Conservation (phyloP, 2,329 filamentous ascomycete species). For the Alternaria viburni region DNA sequence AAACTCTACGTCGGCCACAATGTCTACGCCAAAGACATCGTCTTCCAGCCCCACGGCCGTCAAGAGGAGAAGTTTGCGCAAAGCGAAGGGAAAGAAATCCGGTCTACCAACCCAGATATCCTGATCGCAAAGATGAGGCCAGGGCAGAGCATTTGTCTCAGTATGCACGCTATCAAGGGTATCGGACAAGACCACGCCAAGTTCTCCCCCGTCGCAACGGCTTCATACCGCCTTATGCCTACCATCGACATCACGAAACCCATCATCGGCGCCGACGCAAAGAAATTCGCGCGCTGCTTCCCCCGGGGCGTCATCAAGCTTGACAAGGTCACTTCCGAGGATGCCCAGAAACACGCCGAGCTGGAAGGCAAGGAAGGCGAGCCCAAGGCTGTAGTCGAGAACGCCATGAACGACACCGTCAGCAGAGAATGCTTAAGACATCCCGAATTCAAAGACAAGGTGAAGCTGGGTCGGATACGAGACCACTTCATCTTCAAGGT, state of each 20-base stretch:
- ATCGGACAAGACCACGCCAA: slow-evolving; percentile 94
- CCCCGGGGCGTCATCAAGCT: slow-evolving; percentile 84
- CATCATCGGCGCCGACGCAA: slow-evolving; percentile 84
- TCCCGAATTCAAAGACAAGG: slow-evolving; percentile 91
- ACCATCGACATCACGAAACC: slow-evolving; percentile 83
- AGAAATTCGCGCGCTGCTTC: slow-evolving; percentile 91
- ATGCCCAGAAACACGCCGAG: slow-evolving; percentile 65
- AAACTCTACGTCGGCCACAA: slow-evolving; percentile 87
- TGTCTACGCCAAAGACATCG: slow-evolving; percentile 63
- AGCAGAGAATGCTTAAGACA: slow-evolving; percentile 92
- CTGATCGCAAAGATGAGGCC: slow-evolving; percentile 93
- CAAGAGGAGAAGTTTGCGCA: slow-evolving; percentile 44
- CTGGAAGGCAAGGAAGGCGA: slow-evolving; percentile 80
- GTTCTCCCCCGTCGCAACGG: slow-evolving; percentile 94
- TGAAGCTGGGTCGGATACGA: slow-evolving; percentile 84
- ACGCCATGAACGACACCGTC: slow-evolving; percentile 94
- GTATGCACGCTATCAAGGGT: slow-evolving; percentile 94
- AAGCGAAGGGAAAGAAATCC: slow-evolving; percentile 66
- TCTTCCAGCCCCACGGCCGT: slow-evolving; percentile 76
- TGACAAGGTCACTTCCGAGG: slow-evolving; percentile 71
- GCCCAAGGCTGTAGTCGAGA: slow-evolving; percentile 82
- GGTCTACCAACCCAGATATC: slow-evolving; percentile 87
- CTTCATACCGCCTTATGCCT: slow-evolving; percentile 88
- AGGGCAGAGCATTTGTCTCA: slow-evolving; percentile 82
- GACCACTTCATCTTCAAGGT: slow-evolving; percentile 98